Evolutionary conservation across 352 stramenopile genomes (phyloP).

Genomic region (Globisporangium acanthophoron): DNA sequence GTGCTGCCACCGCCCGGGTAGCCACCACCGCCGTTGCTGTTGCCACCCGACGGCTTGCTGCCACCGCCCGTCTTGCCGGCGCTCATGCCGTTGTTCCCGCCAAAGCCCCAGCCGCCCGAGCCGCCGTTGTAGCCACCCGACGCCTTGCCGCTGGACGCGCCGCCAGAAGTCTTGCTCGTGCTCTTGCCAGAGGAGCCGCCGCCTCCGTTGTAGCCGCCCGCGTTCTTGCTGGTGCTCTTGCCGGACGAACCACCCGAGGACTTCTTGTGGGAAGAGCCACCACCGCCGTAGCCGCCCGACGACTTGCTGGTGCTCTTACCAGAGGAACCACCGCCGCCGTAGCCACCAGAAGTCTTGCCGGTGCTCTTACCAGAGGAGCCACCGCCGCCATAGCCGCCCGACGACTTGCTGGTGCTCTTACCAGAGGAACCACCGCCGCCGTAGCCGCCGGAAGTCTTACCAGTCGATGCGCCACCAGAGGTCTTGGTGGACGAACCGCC

Average conservation of each 20-base stretch:
- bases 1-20: too few species aligned
- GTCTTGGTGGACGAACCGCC: not conserved
- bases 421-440: not conserved
- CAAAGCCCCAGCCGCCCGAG: conserved; percentile 1
- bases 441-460: not conserved
- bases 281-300: too few species aligned
- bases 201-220: too few species aligned
- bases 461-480: not conserved
- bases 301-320: too few species aligned
- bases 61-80: not conserved
- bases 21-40: not conserved
- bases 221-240: too few species aligned
- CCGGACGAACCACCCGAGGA: too few species aligned
- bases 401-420: not conserved
- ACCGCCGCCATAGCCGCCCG: not conserved
- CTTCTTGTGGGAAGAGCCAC: too few species aligned
- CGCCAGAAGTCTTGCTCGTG: not conserved
- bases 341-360: not conserved
- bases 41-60: not conserved
- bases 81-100: conserved; percentile 1
- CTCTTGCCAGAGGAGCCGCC: too few species aligned
- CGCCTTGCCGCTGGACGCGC: not conserved
- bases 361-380: too few species aligned
- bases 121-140: not conserved
- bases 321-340: not conserved